Conservation (phyloP, 1,139 yeast genomes). For the Protomyces inouyei region DNA sequence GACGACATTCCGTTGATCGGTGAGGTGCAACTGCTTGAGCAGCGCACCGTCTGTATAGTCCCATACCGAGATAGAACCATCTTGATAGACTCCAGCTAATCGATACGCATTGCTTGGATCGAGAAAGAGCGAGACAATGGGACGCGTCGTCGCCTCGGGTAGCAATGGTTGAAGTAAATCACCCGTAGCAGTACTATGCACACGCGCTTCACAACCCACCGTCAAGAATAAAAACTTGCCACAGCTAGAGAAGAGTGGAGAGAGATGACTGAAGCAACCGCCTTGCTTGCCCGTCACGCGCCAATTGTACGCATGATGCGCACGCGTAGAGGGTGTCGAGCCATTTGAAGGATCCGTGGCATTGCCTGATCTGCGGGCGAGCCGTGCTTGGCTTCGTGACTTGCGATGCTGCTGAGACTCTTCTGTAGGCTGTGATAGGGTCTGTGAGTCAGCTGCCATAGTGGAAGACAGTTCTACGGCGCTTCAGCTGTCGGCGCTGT, state of each 20-base stretch:
- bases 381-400: background rate
- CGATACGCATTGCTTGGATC: constrained; percentile 28
- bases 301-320: background rate
- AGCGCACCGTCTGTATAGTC: constrained; percentile 28
- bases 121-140: constrained; percentile 17
- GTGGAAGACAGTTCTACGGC: too few species aligned
- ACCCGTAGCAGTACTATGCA: constrained; percentile 26
- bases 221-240: constrained; percentile 20
- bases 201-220: constrained; percentile 17
- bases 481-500: too few species aligned
- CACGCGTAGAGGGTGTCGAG: background rate
- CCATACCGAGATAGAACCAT: constrained; percentile 23
- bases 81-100: constrained; percentile 9
- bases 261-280: constrained; percentile 14
- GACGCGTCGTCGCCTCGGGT: background rate
- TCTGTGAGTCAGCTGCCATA: too few species aligned
- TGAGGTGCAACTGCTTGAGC: background rate
- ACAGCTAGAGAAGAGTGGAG: constrained; percentile 8
- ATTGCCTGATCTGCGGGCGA: background rate
- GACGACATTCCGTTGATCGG: constrained; percentile 5
- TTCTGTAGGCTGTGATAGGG: too few species aligned
- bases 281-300: constrained; percentile 5
- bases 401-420: background rate
- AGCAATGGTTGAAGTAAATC: constrained; percentile 9
- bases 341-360: background rate